These are phyloP conservation scores for Physcomitrium patens DNA, from an alignment of 225 moss, liverwort and hornwort genomes.

Conservation along the genomic window DNA sequence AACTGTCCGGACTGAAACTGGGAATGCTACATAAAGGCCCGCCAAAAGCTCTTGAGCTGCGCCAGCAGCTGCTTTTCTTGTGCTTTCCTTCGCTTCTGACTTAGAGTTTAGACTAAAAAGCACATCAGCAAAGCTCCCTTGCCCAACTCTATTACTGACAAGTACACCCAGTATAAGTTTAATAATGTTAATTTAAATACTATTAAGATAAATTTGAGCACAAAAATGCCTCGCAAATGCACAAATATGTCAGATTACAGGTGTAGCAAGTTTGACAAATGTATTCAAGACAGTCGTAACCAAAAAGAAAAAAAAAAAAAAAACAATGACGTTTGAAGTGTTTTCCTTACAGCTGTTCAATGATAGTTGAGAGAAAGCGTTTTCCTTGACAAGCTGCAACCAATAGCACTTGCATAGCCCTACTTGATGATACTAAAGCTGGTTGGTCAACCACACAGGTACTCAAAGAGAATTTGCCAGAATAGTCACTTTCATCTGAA, in stretches of 20 bases:
- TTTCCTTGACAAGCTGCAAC: conserved; percentile 78
- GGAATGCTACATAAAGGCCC: conserved; percentile 88
- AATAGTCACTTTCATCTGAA: conserved; percentile 33
- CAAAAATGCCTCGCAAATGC: conserved; percentile 16
- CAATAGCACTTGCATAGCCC: conserved; percentile 75
- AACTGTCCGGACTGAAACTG: conserved; percentile 73
- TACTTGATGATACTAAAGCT: conserved; percentile 51
- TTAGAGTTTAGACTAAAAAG: conserved; percentile 25
- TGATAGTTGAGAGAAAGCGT: conserved; percentile 62
- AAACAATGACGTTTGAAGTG: conserved; percentile 10
- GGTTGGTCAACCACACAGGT: conserved; percentile 26
- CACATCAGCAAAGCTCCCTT: conserved; percentile 44
- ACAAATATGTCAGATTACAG: conserved; percentile 21
- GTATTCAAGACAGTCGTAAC: conserved; percentile 15
- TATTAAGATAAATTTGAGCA: conserved; percentile 14
- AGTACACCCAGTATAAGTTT: conserved; percentile 30
- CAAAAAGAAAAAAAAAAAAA: conserved; percentile 22
- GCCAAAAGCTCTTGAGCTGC: conserved; percentile 69
- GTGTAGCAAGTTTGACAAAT: conserved; percentile 6
- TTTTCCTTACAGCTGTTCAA: conserved; percentile 78
- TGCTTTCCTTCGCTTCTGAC: conserved; percentile 31
- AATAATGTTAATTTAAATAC: conserved; percentile 19
- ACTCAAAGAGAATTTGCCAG: conserved; percentile 26
- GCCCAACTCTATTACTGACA: conserved; percentile 48
- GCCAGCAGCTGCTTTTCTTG: conserved; percentile 31